phyloP scores from a whole-genome alignment of 371 early-diverging fungal species.

The Apophysomyces elegans region DNA sequence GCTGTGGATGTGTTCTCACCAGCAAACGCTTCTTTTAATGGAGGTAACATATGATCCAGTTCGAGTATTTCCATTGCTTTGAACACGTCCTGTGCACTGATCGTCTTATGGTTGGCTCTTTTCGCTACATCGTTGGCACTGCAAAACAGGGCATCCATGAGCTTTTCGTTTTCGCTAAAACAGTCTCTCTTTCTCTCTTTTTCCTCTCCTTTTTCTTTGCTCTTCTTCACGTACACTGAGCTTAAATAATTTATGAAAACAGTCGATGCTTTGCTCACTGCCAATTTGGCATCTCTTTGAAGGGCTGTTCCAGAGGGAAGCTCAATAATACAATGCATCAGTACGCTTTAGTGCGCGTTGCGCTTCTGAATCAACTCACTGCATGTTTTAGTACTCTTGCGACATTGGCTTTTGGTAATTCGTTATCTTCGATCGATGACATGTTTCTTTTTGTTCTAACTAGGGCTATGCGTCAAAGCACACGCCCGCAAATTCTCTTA shows the following conservation, averaged over 20 bases:
- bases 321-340: slow-evolving; percentile 29
- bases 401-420: slow-evolving; percentile 63
- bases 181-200: no score
- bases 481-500: not conserved
- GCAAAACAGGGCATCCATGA: not conserved
- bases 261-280: slow-evolving; percentile 64
- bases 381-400: slow-evolving; percentile 62
- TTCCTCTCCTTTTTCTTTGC: no score
- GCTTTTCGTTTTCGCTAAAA: no score
- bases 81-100: slow-evolving; percentile 56
- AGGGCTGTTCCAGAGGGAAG: slow-evolving; percentile 65
- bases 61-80: slow-evolving; percentile 63
- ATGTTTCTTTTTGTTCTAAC: not conserved
- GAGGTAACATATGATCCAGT: slow-evolving; percentile 52
- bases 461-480: not conserved
- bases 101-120: slow-evolving; percentile 52
- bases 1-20: slow-evolving; percentile 17
- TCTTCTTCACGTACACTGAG: slow-evolving; percentile 46
- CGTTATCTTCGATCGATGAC: slow-evolving; percentile 60
- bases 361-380: slow-evolving; percentile 34
- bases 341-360: not conserved
- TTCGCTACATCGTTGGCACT: slow-evolving; percentile 63
- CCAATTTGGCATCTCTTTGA: slow-evolving; percentile 65
- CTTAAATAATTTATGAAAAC: slow-evolving; percentile 68
- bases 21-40: slow-evolving; percentile 35